phyloP scores from a whole-genome alignment of 805 yeast genomes.

The Candida nanaspora region DNA sequence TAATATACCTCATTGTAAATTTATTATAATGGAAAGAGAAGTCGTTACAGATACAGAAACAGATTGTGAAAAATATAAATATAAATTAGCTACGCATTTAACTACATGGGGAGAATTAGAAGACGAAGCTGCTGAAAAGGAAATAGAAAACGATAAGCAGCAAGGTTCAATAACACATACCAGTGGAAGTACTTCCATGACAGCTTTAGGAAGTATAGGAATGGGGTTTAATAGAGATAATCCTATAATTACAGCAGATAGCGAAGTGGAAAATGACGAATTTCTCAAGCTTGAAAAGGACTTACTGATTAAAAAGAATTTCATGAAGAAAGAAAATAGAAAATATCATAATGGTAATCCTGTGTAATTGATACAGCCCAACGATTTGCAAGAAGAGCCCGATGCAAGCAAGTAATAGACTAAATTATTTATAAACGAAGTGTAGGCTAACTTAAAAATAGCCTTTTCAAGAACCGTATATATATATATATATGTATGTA shows the following conservation, averaged over 20 bases:
- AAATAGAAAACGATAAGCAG: background rate
- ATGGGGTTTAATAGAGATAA: background rate
- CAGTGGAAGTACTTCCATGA: too few species aligned
- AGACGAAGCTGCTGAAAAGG: background rate
- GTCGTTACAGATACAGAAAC: conserved; percentile 12
- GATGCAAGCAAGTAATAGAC: background rate
- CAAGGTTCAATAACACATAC: too few species aligned
- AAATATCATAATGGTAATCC: background rate
- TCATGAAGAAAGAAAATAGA: background rate
- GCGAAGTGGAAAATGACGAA: too few species aligned
- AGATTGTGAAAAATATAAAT: conserved; percentile 25
- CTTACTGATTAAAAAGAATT: background rate
- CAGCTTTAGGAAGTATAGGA: too few species aligned
- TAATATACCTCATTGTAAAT: conserved; percentile 81
- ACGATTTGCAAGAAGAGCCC: background rate
- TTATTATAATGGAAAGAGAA: conserved; percentile 67
- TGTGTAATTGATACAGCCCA: too few species aligned
- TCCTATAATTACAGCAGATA: too few species aligned
- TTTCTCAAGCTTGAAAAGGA: background rate
- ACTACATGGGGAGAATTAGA: conserved; percentile 66
- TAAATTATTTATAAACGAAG: too few species aligned
- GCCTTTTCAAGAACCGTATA: too few species aligned
- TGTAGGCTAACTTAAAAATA: too few species aligned
- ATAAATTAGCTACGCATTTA: conserved; percentile 51
- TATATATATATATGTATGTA: too few species aligned